phyloP scores from a whole-genome alignment of 352 stramenopile genomes.

The Phytophthora ramorum region DNA sequence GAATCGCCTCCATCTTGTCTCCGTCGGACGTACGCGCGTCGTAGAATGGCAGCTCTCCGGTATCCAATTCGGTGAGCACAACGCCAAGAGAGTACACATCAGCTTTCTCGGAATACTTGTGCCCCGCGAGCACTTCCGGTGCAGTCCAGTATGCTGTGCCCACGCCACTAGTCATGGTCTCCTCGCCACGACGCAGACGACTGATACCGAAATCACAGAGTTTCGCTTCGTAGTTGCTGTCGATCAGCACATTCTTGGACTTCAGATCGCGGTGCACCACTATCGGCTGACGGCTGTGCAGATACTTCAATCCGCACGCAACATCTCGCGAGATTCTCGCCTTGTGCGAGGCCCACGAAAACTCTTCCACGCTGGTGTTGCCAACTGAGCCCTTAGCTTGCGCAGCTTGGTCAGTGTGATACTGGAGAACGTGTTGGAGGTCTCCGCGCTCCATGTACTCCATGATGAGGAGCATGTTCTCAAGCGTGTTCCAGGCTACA shows the following conservation, averaged over 20 bases:
- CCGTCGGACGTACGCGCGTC: slow-evolving; percentile 14
- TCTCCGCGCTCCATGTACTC: slow-evolving; percentile 59
- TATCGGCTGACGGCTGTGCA: slow-evolving; percentile 27
- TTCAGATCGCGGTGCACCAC: slow-evolving; percentile 84
- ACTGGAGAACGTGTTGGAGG: slow-evolving; percentile 43
- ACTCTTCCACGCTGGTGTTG: slow-evolving; percentile 3
- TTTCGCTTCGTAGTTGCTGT: slow-evolving; percentile 37
- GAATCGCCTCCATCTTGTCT: slow-evolving; percentile 35
- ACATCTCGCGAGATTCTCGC: slow-evolving; percentile 28
- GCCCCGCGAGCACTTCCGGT: slow-evolving; percentile 48
- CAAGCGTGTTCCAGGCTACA: slow-evolving; percentile 51
- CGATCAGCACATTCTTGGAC: slow-evolving; percentile 72
- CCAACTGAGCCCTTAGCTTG: background rate
- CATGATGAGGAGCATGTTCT: slow-evolving; percentile 50
- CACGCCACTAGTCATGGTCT: slow-evolving; percentile 45
- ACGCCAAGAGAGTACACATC: slow-evolving; percentile 39
- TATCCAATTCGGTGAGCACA: slow-evolving; percentile 32
- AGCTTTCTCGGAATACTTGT: slow-evolving; percentile 45
- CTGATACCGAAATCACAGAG: slow-evolving; percentile 54
- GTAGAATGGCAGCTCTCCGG: slow-evolving; percentile 31
- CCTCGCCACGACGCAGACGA: slow-evolving; percentile 13
- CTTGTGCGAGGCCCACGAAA: slow-evolving; percentile 38
- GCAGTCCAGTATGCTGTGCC: slow-evolving; percentile 51
- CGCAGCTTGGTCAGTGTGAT: slow-evolving; percentile 18
- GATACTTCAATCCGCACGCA: slow-evolving; percentile 32